These are phyloP conservation scores for Lodderomyces parapsilosis DNA, from an alignment of 1,139 yeast genomes.

Conservation along the genomic window DNA sequence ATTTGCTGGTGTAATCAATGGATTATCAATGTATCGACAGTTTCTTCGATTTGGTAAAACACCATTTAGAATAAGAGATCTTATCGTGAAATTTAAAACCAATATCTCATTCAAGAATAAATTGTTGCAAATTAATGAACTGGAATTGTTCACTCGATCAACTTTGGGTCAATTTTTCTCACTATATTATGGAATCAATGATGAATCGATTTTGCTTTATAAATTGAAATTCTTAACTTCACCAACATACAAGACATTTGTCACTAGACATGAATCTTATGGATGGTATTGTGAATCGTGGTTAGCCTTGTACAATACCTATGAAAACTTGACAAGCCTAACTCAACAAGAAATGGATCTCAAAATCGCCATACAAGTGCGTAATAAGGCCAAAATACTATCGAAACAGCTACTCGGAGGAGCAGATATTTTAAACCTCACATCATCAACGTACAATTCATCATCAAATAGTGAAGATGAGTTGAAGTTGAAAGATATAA, in stretches of 20 bases:
- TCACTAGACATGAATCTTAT: conserved; percentile 52
- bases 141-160: conserved; percentile 36
- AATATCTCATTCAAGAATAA: conserved; percentile 12
- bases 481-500: conserved; percentile 30
- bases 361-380: conserved; percentile 40
- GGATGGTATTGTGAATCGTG: conserved; percentile 68
- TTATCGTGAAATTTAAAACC: conserved; percentile 22
- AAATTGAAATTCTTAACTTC: conserved; percentile 52
- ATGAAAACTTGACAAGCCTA: conserved; percentile 36
- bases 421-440: conserved; percentile 5
- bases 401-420: conserved; percentile 38
- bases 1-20: conserved; percentile 43
- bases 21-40: conserved; percentile 63
- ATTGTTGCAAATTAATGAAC: conserved; percentile 20
- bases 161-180: conserved; percentile 50
- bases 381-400: conserved; percentile 35
- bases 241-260: conserved; percentile 31
- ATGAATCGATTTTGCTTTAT: conserved; percentile 55
- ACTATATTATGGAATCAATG: conserved; percentile 62
- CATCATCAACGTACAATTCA: conserved; percentile 1
- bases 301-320: conserved; percentile 50
- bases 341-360: conserved; percentile 44
- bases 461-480: conserved; percentile 18
- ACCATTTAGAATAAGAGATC: conserved; percentile 52
- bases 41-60: conserved; percentile 70